Evolutionary conservation across 108 stramenopile species (phyloP).

Genomic region (Cyclotella baltica): DNA sequence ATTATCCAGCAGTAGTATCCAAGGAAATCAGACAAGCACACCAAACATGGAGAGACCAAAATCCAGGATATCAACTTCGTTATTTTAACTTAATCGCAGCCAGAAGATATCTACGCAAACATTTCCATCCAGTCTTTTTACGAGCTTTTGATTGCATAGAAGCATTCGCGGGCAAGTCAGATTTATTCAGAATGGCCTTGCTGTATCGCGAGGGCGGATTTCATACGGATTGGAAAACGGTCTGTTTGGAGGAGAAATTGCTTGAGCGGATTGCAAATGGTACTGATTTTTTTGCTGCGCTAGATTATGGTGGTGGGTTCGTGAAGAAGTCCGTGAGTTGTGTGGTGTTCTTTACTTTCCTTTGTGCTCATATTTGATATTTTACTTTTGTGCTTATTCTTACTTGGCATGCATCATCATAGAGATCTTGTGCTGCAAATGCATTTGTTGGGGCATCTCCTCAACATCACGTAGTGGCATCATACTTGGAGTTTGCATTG

Average conservation of each 20-base stretch:
- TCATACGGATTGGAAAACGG: conserved; percentile 47
- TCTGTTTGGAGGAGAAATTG: not conserved
- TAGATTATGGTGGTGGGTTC: not conserved
- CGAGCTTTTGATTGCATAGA: conserved; percentile 36
- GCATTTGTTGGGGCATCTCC: conserved; percentile 23
- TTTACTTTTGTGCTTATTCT: not conserved
- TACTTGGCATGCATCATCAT: no score
- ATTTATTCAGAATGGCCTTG: conserved; percentile 50
- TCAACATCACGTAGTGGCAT: conserved; percentile 7
- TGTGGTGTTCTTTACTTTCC: not conserved
- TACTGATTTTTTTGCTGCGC: not conserved
- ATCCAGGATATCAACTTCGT: conserved; percentile 24
- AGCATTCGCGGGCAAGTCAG: conserved; percentile 40
- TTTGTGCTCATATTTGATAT: not conserved
- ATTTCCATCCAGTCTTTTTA: conserved; percentile 34
- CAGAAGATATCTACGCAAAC: conserved; percentile 2
- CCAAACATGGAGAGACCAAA: conserved; percentile 12
- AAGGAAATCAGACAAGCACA: conserved; percentile 15
- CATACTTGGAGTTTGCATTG: not conserved
- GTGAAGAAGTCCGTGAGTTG: not conserved
- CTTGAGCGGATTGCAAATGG: not conserved
- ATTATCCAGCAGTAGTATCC: no score
- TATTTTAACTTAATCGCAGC: conserved; percentile 13
- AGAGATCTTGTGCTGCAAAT: conserved; percentile 15
- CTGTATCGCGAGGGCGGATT: conserved; percentile 51